Base-by-base conservation (phyloP, 2,329 filamentous ascomycete genomes). In the Cladosporium sp. region DNA sequence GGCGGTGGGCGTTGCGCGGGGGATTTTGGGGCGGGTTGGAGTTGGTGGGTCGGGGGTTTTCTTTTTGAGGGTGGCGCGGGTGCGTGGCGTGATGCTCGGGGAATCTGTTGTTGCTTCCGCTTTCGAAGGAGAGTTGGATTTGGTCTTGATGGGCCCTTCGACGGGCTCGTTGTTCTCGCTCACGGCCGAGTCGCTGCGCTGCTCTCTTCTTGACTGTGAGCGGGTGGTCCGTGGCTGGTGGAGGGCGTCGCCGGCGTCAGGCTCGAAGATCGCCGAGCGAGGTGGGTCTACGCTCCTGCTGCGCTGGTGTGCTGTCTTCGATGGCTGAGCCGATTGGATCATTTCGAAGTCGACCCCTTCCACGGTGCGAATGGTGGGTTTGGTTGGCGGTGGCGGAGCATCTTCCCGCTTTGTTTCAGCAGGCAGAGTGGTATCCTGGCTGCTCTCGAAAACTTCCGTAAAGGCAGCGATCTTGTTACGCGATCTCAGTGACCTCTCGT, bases 181-280 rank as follows among this genome's bases (percentile, higher is more conserved):
- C n/a, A 18, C 18, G 3, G 49, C 42, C 35, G 56, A 57, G 41
- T 60, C 57, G 16, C 46, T 45, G 32, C 59, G 57, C 45, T 53
- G 41, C 34, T 57, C 31, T 11, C 55, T 45, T 18, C 56, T 52
- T 28, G 45, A 41, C 41, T 55, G 52, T n/a, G 54, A 57, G 32
- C 56, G 51, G 1, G 50, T 56, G 3, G 19, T 28, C 14, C 54
- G 45, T 19, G 49, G 46, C n/a, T 22, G 32, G 16, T n/a, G 33
- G n/a, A 22, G 38, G 18, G 14, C 13, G n/a, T 9, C 34, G 2
- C 11, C 22, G 10, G 19, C 41, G 9, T 43, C 32, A 7, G 22
- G 22, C 22, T 28, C 22, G 22, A 28, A 28, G 22, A 28, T 28
- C 4, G 22, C 22, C 4, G 22, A 9, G 31, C 41, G 18, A 10